Percentiles rank a stretch among this genome's conserved stretches.
Conservation (phyloP, 2,329 filamentous ascomycete genomes). For the Phaeosphaeria sp. region DNA sequence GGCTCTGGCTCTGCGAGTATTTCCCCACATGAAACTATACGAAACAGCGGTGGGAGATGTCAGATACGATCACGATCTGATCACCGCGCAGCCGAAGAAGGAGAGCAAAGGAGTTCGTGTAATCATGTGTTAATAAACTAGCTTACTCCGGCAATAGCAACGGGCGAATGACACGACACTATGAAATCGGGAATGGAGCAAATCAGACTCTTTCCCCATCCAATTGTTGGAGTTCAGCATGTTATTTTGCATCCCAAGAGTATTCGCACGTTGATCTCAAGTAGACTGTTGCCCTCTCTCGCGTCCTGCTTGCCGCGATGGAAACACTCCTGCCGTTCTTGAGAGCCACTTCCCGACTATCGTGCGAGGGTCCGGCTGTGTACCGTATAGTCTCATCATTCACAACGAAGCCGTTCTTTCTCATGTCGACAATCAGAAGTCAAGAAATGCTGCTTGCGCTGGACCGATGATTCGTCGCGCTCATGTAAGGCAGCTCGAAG, state of each 20-base stretch:
- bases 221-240: background rate
- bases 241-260: background rate
- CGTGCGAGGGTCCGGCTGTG: background rate
- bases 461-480: background rate
- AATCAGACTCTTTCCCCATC: background rate
- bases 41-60: conserved; percentile 2
- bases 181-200: conserved; percentile 2
- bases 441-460: background rate
- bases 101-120: conserved; percentile 3
- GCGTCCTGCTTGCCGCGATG: background rate
- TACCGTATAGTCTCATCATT: background rate
- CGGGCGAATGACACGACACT: background rate
- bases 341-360: background rate
- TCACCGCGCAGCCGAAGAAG: conserved; percentile 2
- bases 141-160: background rate
- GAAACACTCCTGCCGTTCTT: background rate
- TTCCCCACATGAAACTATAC: conserved; percentile 1
- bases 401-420: background rate
- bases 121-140: background rate
- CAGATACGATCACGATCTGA: conserved; percentile 2
- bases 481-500: background rate
- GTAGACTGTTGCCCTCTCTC: background rate
- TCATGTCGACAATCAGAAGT: background rate
- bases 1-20: background rate
- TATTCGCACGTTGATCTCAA: background rate